phyloP scores from a whole-genome alignment of 139 green algal genomes.

The Zygnema circumcarinatum region DNA sequence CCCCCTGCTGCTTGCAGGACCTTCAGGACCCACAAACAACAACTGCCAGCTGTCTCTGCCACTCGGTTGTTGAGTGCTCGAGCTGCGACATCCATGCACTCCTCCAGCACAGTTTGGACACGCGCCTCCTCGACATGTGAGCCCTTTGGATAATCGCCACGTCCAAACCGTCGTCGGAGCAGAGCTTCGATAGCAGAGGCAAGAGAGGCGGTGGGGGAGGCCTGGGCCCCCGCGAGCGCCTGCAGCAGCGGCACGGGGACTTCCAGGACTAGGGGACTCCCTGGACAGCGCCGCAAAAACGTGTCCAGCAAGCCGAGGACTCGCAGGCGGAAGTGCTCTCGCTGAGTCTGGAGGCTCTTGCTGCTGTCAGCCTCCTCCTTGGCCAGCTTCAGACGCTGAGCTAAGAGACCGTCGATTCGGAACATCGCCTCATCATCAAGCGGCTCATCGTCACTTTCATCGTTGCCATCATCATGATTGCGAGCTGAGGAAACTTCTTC shows the following conservation, averaged over 20 bases:
- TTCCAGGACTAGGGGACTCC: conserved; percentile 20
- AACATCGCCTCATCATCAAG: conserved; percentile 59
- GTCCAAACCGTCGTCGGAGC: not conserved
- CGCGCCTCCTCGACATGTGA: not conserved
- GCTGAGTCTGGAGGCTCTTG: conserved; percentile 18
- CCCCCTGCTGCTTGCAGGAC: conserved; percentile 29
- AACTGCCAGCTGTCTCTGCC: not conserved
- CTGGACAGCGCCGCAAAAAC: conserved; percentile 6
- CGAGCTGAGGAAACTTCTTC: not conserved
- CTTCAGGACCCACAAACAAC: conserved; percentile 11
- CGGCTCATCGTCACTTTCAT: conserved; percentile 21
- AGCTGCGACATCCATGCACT: not conserved
- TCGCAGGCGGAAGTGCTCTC: conserved; percentile 46
- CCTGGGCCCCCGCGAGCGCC: not conserved
- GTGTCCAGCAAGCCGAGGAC: conserved; percentile 22
- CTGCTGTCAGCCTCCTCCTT: conserved; percentile 23
- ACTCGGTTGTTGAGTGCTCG: not conserved
- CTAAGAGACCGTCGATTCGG: conserved; percentile 32
- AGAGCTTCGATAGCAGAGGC: not conserved
- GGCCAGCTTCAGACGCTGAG: conserved; percentile 12
- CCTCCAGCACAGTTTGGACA: not conserved
- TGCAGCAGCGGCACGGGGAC: conserved; percentile 16
- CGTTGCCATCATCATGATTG: conserved; percentile 11
- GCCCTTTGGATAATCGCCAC: conserved; percentile 10
- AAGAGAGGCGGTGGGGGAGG: not conserved